Percentiles rank a stretch among this genome's conserved stretches.
phyloP scores from a whole-genome alignment of 164 flowering plant species.

The Vitis riparia region DNA sequence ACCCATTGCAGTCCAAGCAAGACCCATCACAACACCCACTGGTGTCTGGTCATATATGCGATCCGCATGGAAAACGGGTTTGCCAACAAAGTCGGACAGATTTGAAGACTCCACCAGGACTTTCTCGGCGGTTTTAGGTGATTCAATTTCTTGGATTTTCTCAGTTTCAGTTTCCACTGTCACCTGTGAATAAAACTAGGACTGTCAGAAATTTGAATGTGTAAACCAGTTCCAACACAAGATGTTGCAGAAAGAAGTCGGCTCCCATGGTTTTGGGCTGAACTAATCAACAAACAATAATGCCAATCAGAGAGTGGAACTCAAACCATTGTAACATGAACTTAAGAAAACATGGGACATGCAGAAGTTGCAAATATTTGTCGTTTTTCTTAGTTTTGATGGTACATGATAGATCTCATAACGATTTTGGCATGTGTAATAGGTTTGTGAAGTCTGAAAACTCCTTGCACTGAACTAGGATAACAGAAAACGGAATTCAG shows the following conservation, averaged over 20 bases:
- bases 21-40: constrained; percentile 96
- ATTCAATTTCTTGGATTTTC: constrained; percentile 36
- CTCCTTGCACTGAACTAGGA: too few species aligned
- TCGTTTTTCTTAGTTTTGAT: too few species aligned
- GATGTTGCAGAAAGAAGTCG: not conserved
- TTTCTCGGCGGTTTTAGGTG: constrained; percentile 39
- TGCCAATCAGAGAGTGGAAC: not conserved
- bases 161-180: constrained; percentile 29
- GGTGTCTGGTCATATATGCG: constrained; percentile 86
- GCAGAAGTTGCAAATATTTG: too few species aligned
- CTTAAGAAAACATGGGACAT: too few species aligned
- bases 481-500: too few species aligned
- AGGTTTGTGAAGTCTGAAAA: too few species aligned
- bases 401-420: too few species aligned
- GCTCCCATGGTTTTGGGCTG: not conserved
- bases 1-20: constrained; percentile 99
- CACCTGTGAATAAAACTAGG: constrained; percentile 36
- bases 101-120: constrained; percentile 60
- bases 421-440: too few species aligned
- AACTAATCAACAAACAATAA: not conserved
- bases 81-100: constrained; percentile 85
- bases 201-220: not conserved
- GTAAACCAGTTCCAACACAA: not conserved
- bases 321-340: not conserved
- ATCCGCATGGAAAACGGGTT: constrained; percentile 97